These are phyloP conservation scores for Coemansia sp. DNA, from an alignment of 192 early-diverging fungal species.

Conservation along the genomic window DNA sequence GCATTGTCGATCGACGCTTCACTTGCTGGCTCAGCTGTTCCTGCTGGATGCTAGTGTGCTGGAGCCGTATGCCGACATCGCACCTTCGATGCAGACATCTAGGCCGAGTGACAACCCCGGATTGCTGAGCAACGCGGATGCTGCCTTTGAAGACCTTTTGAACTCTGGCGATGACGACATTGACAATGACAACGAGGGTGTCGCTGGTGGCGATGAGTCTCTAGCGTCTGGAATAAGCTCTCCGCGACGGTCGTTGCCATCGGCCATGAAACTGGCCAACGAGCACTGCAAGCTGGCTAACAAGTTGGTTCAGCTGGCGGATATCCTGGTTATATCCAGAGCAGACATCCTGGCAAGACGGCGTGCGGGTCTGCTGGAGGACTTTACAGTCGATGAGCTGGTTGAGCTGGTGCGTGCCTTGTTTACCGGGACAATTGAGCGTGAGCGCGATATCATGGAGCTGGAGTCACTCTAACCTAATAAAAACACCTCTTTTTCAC, in stretches of 20 bases:
- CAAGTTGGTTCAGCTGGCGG: constrained; percentile 39
- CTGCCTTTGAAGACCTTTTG: constrained; percentile 10
- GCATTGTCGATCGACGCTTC: constrained; percentile 21
- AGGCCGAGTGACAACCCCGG: not conserved
- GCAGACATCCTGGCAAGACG: constrained; percentile 47
- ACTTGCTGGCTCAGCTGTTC: constrained; percentile 9
- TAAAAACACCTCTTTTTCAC: not conserved
- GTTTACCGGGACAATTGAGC: constrained; percentile 39
- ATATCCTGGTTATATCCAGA: constrained; percentile 42
- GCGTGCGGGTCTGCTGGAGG: constrained; percentile 35
- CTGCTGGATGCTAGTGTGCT: constrained; percentile 14
- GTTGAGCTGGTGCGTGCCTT: constrained; percentile 27
- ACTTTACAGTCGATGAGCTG: constrained; percentile 36
- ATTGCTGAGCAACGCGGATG: not conserved
- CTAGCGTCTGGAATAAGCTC: not conserved
- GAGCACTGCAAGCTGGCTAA: constrained; percentile 17
- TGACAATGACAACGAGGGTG: too few species aligned
- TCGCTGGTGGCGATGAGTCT: not conserved
- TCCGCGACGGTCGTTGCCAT: not conserved
- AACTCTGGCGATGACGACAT: constrained; percentile 14
- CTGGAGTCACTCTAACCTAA: constrained; percentile 9
- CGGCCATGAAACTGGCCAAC: constrained; percentile 14
- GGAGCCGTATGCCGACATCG: constrained; percentile 1
- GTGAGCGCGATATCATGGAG: constrained; percentile 27
- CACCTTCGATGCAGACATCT: not conserved